These are phyloP conservation scores for Emiliania huxleyi DNA, from an alignment of 78 protist species.

Conservation along the genomic window DNA sequence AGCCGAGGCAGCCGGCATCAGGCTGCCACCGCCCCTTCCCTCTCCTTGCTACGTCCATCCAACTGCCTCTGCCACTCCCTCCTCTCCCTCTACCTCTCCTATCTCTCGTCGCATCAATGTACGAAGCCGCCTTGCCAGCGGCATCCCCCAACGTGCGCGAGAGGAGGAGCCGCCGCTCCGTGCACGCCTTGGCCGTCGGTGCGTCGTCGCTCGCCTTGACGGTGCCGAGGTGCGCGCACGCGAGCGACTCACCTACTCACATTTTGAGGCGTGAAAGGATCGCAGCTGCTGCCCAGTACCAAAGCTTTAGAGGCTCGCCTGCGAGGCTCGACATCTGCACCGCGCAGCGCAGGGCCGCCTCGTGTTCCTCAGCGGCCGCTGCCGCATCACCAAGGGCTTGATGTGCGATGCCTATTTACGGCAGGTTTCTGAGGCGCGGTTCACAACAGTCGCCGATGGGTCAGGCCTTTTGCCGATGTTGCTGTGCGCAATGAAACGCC, in stretches of 20 bases:
- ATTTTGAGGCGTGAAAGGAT: not conserved
- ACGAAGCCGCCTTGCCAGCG: not conserved
- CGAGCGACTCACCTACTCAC: not conserved
- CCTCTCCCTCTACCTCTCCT: too few species aligned
- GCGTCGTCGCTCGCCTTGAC: not conserved
- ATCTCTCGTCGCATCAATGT: not conserved
- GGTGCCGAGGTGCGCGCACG: not conserved
- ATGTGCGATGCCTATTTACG: not conserved
- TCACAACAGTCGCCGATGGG: not conserved
- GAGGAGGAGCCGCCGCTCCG: not conserved
- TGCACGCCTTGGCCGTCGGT: not conserved
- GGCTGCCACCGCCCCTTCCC: too few species aligned
- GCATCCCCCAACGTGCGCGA: not conserved
- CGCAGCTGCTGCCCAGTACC: too few species aligned
- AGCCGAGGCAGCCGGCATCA: not conserved
- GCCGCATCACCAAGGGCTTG: not conserved
- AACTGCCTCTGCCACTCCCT: too few species aligned
- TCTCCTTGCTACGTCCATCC: too few species aligned
- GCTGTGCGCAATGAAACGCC: not conserved
- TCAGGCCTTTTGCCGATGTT: not conserved
- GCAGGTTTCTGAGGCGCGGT: not conserved
- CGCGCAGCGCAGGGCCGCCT: not conserved
- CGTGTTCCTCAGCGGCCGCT: not conserved
- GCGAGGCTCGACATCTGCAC: not conserved
- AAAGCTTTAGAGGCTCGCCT: not conserved